Conservation (phyloP, 208 protist species). For the Acanthamoeba rhysodes region DNA sequence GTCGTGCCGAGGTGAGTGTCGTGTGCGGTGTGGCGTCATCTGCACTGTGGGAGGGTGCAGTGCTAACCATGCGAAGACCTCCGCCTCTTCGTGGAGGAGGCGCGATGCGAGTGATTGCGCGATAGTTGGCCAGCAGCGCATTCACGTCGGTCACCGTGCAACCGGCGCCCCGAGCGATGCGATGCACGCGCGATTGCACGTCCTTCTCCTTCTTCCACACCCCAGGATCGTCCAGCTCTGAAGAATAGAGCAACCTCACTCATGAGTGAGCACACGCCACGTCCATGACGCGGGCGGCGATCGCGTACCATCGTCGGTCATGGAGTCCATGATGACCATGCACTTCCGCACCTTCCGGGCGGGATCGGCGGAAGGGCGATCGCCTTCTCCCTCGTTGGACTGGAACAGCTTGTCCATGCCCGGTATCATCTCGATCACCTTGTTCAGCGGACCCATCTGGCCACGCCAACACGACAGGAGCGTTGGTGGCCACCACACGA, state of each 20-base stretch:
- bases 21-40: constrained; percentile 85
- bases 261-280: too few relatives aligned
- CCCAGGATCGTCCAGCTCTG: constrained; percentile 81
- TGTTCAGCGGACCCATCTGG: constrained; percentile 85
- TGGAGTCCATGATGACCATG: constrained; percentile 97
- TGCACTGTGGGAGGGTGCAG: not conserved
- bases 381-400: constrained; percentile 85
- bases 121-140: not conserved
- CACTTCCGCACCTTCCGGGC: constrained; percentile 92
- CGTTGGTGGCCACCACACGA: not conserved
- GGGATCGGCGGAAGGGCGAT: not conserved
- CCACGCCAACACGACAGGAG: not conserved
- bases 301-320: constrained; percentile 89
- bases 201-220: constrained; percentile 69
- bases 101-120: not conserved
- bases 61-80: constrained; percentile 6
- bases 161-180: constrained; percentile 87
- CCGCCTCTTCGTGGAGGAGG: not conserved
- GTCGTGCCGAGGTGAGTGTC: constrained; percentile 71
- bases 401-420: constrained; percentile 90
- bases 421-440: constrained; percentile 95
- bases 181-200: constrained; percentile 70
- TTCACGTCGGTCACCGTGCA: constrained; percentile 78
- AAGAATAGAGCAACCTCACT: not conserved
- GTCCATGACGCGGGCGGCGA: too few relatives aligned